These are phyloP conservation scores for Boletus vermiculosoides DNA, from an alignment of 768 basidiomycete species.

Conservation along the genomic window DNA sequence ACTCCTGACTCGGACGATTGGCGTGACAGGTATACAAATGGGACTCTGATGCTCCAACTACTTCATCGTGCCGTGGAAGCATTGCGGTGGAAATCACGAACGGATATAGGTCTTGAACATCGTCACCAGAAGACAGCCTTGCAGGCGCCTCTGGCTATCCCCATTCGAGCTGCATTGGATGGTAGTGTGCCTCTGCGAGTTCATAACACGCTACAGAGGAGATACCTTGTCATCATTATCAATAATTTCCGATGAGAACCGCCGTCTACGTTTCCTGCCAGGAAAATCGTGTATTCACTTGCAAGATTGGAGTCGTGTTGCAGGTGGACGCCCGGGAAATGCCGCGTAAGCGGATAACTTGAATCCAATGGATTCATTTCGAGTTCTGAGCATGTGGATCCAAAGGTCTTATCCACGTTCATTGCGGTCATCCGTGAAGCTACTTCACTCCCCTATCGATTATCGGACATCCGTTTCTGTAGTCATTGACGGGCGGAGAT, in stretches of 20 bases:
- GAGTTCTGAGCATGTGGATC: conserved; percentile 5
- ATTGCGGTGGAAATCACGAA: not conserved
- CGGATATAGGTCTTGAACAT: not conserved
- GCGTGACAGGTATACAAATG: not conserved
- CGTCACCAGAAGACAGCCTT: not conserved
- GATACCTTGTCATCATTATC: not conserved
- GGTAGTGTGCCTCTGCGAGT: not conserved
- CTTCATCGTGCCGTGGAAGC: not conserved
- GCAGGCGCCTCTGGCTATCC: not conserved
- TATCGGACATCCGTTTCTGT: not conserved
- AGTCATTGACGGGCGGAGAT: not conserved
- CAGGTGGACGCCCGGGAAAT: conserved; percentile 6
- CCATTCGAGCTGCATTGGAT: not conserved
- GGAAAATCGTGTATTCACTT: not conserved
- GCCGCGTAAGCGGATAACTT: conserved; percentile 10
- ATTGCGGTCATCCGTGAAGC: conserved; percentile 8
- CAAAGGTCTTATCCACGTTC: conserved; percentile 8
- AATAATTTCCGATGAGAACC: not conserved
- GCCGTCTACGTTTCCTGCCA: not conserved
- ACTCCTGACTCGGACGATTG: not conserved
- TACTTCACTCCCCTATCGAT: conserved; percentile 2
- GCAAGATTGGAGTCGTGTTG: not conserved
- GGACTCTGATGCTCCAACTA: not conserved
- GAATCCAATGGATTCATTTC: not conserved
- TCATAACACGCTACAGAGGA: not conserved